Evolutionary conservation across 305 asterid genomes (phyloP).

Genomic region (Salvia sclarea): DNA sequence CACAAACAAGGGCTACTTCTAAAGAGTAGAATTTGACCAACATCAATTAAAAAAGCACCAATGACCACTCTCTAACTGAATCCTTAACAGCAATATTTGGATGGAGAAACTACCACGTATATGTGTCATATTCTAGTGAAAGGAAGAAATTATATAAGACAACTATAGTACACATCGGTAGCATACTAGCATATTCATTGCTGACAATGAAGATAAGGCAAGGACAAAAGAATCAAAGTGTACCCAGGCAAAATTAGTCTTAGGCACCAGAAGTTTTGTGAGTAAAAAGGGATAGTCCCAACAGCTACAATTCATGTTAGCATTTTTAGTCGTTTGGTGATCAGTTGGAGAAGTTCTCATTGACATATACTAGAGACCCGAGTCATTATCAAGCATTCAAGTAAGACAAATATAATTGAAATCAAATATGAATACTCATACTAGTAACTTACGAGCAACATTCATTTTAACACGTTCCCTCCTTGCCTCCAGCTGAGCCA

Average conservation of each 20-base stretch:
- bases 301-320: neutral
- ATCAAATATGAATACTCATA: slow-evolving; percentile 23
- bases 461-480: slow-evolving; percentile 77
- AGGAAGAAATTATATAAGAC: neutral
- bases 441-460: slow-evolving; percentile 78
- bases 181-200: too few species aligned
- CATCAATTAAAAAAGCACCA: slow-evolving; percentile 13
- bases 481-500: slow-evolving; percentile 86
- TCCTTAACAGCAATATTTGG: neutral
- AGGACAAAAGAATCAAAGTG: neutral
- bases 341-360: slow-evolving; percentile 9
- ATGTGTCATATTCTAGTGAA: neutral
- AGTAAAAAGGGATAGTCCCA: slow-evolving; percentile 2
- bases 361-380: neutral
- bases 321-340: neutral
- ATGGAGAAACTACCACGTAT: neutral
- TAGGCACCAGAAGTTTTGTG: neutral
- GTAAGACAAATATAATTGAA: slow-evolving; percentile 19
- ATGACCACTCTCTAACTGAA: neutral
- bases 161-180: neutral
- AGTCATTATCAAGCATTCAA: slow-evolving; percentile 21
- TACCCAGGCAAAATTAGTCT: slow-evolving; percentile 7
- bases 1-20: slow-evolving; percentile 25
- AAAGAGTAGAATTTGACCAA: slow-evolving; percentile 17
- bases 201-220: slow-evolving; percentile 3